Percentiles rank a stretch among this genome's conserved stretches.
These are phyloP conservation scores for Mortierella sp. DNA, from an alignment of 371 early-diverging fungal species.

Conservation along the genomic window DNA sequence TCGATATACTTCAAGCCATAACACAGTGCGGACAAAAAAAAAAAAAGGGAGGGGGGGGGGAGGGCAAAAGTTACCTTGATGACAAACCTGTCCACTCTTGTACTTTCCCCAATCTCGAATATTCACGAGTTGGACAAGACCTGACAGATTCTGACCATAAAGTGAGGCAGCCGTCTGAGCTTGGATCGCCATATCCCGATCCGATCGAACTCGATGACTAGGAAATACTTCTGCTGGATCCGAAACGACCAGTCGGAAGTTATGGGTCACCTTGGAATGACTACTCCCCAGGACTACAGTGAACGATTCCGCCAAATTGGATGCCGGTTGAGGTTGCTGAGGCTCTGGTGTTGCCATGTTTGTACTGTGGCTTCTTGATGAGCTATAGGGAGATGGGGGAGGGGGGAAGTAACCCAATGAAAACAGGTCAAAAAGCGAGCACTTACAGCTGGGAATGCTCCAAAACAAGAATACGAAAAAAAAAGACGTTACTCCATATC, in stretches of 20 bases:
- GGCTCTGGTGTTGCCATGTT: background rate
- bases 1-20: background rate
- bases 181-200: conserved; percentile 68
- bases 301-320: conserved; percentile 75
- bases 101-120: conserved; percentile 70
- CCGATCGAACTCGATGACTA: conserved; percentile 59
- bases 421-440: no score
- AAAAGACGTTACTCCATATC: conserved; percentile 55
- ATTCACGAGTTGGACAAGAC: conserved; percentile 69
- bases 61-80: no score
- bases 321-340: conserved; percentile 7
- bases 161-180: conserved; percentile 79
- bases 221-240: conserved; percentile 64
- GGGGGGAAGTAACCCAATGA: no score
- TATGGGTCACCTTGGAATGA: conserved; percentile 78
- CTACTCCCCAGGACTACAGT: conserved; percentile 77
- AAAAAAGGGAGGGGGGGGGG: no score
- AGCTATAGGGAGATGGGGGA: no score
- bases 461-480: conserved; percentile 1
- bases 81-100: conserved; percentile 69
- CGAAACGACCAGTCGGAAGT: conserved; percentile 69
- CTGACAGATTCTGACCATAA: conserved; percentile 74
- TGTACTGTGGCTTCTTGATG: no score
- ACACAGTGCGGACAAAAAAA: background rate
- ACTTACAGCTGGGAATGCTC: background rate